Evolutionary conservation across 257 asterid species (phyloP).

Genomic region (Solanum piurae): DNA sequence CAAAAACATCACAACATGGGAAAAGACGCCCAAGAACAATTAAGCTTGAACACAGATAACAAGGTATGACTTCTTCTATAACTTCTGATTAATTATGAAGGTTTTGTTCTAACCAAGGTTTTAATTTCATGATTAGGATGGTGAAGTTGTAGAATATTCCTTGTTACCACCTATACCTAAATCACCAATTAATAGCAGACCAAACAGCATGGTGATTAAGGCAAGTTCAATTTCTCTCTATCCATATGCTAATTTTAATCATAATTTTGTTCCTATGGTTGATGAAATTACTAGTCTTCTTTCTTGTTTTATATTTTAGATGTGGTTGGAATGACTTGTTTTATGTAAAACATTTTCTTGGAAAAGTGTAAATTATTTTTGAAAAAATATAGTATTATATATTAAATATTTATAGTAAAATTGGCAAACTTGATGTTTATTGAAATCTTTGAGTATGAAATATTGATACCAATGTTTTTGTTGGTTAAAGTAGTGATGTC

Average conservation of each 20-base stretch:
- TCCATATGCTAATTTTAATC: background rate
- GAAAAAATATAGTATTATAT: background rate
- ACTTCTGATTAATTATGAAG: background rate
- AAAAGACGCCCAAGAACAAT: constrained; percentile 22
- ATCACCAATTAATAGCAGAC: constrained; percentile 44
- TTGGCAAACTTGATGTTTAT: background rate
- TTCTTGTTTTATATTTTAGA: background rate
- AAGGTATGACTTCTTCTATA: constrained; percentile 23
- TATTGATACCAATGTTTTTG: background rate
- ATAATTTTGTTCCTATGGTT: background rate
- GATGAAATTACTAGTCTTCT: background rate
- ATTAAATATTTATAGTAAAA: background rate
- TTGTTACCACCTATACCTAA: constrained; percentile 16
- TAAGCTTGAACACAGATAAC: constrained; percentile 13
- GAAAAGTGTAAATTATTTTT: background rate
- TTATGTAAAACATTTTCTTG: background rate
- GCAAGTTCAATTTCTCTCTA: constrained; percentile 19
- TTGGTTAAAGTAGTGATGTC: background rate
- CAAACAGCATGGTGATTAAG: constrained; percentile 73
- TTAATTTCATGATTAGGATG: constrained; percentile 13
- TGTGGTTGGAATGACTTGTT: background rate
- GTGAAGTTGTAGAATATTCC: constrained; percentile 31
- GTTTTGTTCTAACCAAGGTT: background rate
- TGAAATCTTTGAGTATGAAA: background rate
- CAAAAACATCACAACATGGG: constrained; percentile 25